These are phyloP conservation scores for Multifurca ochricompacta DNA, from an alignment of 768 basidiomycete species.

Conservation along the genomic window DNA sequence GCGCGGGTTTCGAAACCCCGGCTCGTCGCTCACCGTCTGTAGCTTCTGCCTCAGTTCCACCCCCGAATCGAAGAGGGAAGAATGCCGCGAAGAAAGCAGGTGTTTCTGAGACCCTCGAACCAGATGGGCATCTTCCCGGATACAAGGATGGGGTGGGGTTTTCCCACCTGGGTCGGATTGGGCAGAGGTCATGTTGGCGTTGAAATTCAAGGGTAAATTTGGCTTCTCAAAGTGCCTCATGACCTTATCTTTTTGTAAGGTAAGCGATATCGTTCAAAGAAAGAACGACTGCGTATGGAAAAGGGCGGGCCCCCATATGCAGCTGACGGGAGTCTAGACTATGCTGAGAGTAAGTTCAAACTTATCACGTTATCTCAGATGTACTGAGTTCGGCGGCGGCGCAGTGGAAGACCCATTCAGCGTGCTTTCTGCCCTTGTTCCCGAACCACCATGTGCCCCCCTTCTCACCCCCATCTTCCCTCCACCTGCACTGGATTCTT, in stretches of 20 bases:
- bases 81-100: constrained; percentile 34
- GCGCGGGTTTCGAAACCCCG: constrained; percentile 23
- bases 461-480: constrained; percentile 50
- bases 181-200: constrained; percentile 62
- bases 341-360: constrained; percentile 50
- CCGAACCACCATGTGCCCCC: constrained; percentile 49
- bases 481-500: constrained; percentile 22
- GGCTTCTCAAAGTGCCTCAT: neutral
- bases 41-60: constrained; percentile 8
- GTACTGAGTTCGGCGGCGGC: neutral
- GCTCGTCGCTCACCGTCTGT: constrained; percentile 27
- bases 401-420: constrained; percentile 79
- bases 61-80: constrained; percentile 27
- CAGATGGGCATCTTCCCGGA: constrained; percentile 67
- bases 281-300: constrained; percentile 69
- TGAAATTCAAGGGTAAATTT: constrained; percentile 64
- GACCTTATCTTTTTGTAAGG: constrained; percentile 33
- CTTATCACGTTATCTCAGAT: constrained; percentile 7
- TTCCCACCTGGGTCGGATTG: constrained; percentile 66
- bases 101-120: constrained; percentile 46
- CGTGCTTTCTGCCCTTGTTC: constrained; percentile 52
- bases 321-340: constrained; percentile 76
- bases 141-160: constrained; percentile 67
- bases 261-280: constrained; percentile 74
- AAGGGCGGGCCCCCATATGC: constrained; percentile 63